Evolutionary conservation across 805 yeast genomes (phyloP), one percentile per base, ranked within the genome.

Genomic region (Vanderwaltozyma verrucispora): DNA sequence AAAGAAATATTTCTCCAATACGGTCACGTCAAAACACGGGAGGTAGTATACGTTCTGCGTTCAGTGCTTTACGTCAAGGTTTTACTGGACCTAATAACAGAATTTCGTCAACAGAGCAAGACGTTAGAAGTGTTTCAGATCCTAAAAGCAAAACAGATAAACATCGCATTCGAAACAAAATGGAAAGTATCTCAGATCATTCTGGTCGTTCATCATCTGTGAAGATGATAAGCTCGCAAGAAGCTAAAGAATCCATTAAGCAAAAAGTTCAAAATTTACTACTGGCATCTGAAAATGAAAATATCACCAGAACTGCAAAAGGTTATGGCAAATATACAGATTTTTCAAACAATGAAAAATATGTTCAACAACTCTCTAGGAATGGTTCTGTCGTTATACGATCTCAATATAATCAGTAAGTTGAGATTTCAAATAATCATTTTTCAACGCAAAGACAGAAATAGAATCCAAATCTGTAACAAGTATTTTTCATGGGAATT

Each of bases 271-370:
- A 68, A 33, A 64, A 65, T 47, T 57, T 75, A 25, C 53, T 75
- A 39, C 62, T 54, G 40, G 42, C 41, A 11, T 49, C 60, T 9
- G 43, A 43, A 5, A 48, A 44, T 6, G 20, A 31, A 5, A 30
- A 20, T 72, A 3, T 60, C 71, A 19, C 61, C 14, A 78, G 72
- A 48, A 78, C 92, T 0, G 95, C 95, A 0, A 56, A 67, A 4
- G 95, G 95, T 0, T 87, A 87, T 57, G 96, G 95, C 6, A 74
- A 75, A 54, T 83, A 71, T 52, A 77, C 88, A 0, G 80, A 70
- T 35, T 44, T 25, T 6, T 10, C 23, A 7, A 17, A 29, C n/a
- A 9, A 13, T 16, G 14, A 19, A 8, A 24, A 24, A 11, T 13
- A 24, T 5, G n/a, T 10, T 7, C 4, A 9, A 10, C 9, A 11